Evolutionary conservation across 2,329 filamentous ascomycete species (phyloP).

Genomic region (Seiridium unicorne): DNA sequence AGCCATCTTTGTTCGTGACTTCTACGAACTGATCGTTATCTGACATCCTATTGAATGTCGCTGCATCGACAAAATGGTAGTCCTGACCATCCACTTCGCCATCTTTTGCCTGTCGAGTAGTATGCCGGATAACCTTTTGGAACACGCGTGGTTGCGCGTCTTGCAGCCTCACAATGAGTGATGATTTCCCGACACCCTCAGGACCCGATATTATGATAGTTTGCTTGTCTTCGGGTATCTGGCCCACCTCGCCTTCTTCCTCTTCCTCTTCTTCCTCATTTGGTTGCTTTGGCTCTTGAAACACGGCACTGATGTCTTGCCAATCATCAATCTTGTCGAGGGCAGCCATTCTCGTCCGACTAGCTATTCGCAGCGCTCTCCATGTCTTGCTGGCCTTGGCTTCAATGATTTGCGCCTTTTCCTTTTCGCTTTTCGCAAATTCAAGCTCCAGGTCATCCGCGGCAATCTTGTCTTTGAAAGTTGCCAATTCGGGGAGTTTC

Average conservation of each 20-base stretch:
- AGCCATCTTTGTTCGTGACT: conserved; percentile 47
- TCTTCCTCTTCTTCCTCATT: conserved; percentile 31
- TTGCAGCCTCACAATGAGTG: conserved; percentile 61
- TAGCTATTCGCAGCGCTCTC: conserved; percentile 81
- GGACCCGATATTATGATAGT: conserved; percentile 69
- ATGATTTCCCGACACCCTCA: conserved; percentile 60
- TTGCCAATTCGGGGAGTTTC: conserved; percentile 65
- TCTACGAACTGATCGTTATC: conserved; percentile 61
- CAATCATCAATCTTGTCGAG: conserved; percentile 89
- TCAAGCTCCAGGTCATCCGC: conserved; percentile 84
- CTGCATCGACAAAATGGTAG: conserved; percentile 55
- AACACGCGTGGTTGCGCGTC: conserved; percentile 66
- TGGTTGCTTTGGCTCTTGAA: conserved; percentile 43
- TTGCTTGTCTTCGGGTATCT: conserved; percentile 43
- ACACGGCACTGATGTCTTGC: conserved; percentile 63
- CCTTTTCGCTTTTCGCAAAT: conserved; percentile 66
- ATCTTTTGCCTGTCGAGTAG: conserved; percentile 47
- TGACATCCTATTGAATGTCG: conserved; percentile 55
- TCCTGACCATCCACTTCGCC: conserved; percentile 51
- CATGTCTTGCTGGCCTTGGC: conserved; percentile 86
- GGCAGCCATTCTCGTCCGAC: conserved; percentile 67
- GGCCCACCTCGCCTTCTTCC: conserved; percentile 30
- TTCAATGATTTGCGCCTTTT: conserved; percentile 56
- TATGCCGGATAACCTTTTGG: conserved; percentile 54
- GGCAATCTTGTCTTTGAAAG: conserved; percentile 71